Evolutionary conservation across 2,329 filamentous ascomycete genomes (phyloP).

Genomic region (Orbilia javanica): DNA sequence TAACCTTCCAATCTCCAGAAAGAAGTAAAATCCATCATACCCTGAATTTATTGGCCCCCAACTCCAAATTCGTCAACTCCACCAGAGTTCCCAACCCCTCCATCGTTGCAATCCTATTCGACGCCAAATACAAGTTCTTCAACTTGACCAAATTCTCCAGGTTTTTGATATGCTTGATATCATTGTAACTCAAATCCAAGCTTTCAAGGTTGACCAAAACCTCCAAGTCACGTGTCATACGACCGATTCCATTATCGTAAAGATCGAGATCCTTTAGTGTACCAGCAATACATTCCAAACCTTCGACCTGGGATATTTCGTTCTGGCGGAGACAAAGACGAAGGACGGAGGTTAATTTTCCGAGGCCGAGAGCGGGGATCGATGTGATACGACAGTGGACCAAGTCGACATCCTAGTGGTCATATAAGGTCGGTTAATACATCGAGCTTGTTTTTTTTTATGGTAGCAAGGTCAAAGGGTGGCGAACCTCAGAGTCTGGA

Average conservation of each 20-base stretch:
- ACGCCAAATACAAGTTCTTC: constrained; percentile 88
- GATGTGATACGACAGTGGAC: constrained; percentile 87
- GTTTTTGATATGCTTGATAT: constrained; percentile 94
- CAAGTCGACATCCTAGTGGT: constrained; percentile 81
- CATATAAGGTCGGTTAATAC: neutral
- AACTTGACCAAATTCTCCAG: constrained; percentile 73
- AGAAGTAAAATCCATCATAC: constrained; percentile 63
- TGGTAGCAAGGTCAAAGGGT: neutral
- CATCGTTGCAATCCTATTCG: constrained; percentile 91
- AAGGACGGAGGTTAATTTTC: constrained; percentile 78
- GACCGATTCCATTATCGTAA: constrained; percentile 94
- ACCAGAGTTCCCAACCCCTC: constrained; percentile 82
- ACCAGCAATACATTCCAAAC: constrained; percentile 75
- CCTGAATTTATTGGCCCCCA: constrained; percentile 91
- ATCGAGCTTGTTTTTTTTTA: neutral
- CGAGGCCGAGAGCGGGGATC: constrained; percentile 81
- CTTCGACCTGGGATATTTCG: constrained; percentile 81
- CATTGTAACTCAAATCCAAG: constrained; percentile 97
- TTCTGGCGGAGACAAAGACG: constrained; percentile 94
- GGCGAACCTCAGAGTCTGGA: constrained; percentile 60
- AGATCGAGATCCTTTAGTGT: constrained; percentile 88
- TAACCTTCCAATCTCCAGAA: neutral
- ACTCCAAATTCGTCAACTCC: constrained; percentile 83
- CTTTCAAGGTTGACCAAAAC: constrained; percentile 79
- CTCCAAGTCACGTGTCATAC: constrained; percentile 82